Evolutionary conservation across 1,284 basidiomycete species (phyloP).

Genomic region (Porogramme epimiltina): DNA sequence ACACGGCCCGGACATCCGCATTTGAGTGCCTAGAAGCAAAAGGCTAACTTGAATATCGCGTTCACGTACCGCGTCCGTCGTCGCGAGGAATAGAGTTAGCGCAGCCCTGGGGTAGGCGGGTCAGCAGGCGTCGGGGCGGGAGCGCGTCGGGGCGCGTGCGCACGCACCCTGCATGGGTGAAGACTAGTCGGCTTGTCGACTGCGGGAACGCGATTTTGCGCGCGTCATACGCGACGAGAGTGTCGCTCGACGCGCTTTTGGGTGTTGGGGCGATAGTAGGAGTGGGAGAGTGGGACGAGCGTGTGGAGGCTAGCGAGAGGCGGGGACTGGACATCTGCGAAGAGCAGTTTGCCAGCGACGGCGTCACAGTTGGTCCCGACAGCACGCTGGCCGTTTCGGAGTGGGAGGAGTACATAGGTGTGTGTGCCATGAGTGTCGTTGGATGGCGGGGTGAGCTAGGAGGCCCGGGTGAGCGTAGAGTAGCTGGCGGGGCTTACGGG

Average conservation of each 20-base stretch:
- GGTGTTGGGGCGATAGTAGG: conserved; percentile 16
- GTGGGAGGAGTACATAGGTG: conserved; percentile 3
- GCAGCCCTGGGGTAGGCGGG: conserved; percentile 54
- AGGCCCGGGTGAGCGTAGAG: conserved; percentile 3
- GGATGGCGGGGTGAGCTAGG: background rate
- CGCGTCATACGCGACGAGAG: conserved; percentile 23
- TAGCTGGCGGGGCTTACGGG: conserved; percentile 9
- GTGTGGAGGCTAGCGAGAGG: conserved; percentile 19
- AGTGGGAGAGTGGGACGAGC: conserved; percentile 10
- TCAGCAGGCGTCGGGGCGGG: conserved; percentile 15
- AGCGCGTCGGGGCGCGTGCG: background rate
- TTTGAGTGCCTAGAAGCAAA: background rate
- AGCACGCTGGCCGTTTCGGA: conserved; percentile 10
- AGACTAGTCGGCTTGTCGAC: conserved; percentile 50
- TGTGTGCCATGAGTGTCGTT: conserved; percentile 9
- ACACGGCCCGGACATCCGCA: conserved; percentile 13
- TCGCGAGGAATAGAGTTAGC: conserved; percentile 75
- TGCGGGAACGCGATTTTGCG: conserved; percentile 25
- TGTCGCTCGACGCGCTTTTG: conserved; percentile 25
- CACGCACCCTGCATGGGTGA: conserved; percentile 58
- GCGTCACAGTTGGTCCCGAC: background rate
- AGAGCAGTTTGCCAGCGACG: conserved; percentile 1
- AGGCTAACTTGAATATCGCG: background rate
- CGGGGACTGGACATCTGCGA: conserved; percentile 6
- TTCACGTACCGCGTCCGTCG: conserved; percentile 72